Evolutionary conservation across 2,329 filamentous ascomycete species (phyloP).

Genomic region (Fusarium paranaense): DNA sequence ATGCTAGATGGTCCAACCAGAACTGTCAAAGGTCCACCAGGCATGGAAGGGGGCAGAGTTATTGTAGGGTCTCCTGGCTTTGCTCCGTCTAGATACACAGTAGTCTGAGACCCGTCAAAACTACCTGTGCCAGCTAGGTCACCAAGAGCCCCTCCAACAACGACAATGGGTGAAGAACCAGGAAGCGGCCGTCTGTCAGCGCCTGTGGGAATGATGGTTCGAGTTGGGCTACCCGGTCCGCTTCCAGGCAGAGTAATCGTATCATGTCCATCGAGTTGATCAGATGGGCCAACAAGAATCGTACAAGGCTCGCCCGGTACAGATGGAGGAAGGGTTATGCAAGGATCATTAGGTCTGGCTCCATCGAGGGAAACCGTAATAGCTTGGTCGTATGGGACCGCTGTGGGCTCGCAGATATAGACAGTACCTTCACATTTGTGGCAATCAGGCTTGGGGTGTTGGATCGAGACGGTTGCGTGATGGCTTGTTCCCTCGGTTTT

Average conservation of each 20-base stretch:
- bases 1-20: background rate
- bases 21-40: background rate
- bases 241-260: background rate
- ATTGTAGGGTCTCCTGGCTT: background rate
- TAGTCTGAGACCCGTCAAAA: background rate
- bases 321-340: background rate
- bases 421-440: slow-evolving; percentile 39
- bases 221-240: background rate
- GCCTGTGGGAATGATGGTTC: background rate
- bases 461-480: slow-evolving; percentile 35
- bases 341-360: background rate
- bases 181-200: background rate
- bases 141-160: background rate
- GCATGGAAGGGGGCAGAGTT: background rate
- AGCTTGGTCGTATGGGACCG: background rate
- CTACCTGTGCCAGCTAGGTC: background rate
- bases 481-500: slow-evolving; percentile 12
- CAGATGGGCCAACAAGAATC: background rate
- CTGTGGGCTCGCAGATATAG: slow-evolving; percentile 41
- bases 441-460: slow-evolving; percentile 33
- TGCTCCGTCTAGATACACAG: background rate
- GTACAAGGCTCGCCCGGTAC: background rate
- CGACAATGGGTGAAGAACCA: background rate
- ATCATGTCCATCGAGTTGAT: background rate
- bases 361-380: background rate